Conservation (phyloP, 2,329 filamentous ascomycete species). For the Aureobasidium sp. region DNA sequence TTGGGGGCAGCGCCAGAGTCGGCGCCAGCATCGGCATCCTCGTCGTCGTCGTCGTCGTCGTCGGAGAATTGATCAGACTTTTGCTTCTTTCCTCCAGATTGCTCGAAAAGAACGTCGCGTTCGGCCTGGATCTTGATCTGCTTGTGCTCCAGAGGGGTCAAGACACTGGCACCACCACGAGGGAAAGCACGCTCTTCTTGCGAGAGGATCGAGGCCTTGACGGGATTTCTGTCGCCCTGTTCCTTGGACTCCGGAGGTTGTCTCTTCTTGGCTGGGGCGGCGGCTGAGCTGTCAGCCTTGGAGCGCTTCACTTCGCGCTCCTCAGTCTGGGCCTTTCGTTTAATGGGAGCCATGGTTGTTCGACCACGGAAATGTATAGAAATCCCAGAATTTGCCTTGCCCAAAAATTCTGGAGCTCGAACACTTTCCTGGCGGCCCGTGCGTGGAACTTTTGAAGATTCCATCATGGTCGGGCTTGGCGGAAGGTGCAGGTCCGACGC, state of each 20-base stretch:
- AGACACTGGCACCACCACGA: constrained; percentile 78
- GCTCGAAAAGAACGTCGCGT: constrained; percentile 84
- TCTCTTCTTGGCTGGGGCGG: constrained; percentile 14
- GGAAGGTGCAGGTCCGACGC: no score
- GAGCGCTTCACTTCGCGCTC: constrained; percentile 29
- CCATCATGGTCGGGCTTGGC: no score
- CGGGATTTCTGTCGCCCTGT: constrained; percentile 22
- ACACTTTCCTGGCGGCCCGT: background rate
- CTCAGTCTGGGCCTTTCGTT: constrained; percentile 37
- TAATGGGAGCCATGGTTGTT: constrained; percentile 35
- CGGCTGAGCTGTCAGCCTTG: constrained; percentile 20
- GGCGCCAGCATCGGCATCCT: constrained; percentile 25
- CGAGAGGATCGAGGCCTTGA: constrained; percentile 41
- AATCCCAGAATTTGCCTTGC: no score
- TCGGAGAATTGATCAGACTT: constrained; percentile 41
- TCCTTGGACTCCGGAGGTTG: constrained; percentile 23
- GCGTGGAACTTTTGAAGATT: no score
- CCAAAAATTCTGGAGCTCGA: no score
- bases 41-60: constrained; percentile 32
- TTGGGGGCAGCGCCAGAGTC: constrained; percentile 36
- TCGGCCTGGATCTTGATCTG: constrained; percentile 92
- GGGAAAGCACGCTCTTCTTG: constrained; percentile 89
- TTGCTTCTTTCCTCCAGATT: constrained; percentile 55
- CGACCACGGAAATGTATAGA: background rate
- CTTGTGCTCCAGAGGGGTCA: constrained; percentile 92